Percentiles rank a stretch among this genome's conserved stretches.
Conservation (phyloP, 164 flowering plant species). For the Warburgia ugandensis region DNA sequence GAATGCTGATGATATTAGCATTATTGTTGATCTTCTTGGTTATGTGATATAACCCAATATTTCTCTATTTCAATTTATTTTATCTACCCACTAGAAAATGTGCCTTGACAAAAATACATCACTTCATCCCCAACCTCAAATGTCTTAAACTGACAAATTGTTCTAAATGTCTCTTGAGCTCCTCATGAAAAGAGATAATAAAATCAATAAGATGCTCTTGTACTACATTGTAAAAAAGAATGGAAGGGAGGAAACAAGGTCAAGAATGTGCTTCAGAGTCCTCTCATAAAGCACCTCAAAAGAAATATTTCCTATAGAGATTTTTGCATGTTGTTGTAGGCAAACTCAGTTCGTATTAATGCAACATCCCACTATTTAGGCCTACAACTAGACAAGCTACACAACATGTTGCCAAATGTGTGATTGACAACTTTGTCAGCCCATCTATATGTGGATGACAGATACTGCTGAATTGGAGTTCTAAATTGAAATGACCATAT, state of each 20-base stretch:
- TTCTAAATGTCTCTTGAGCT: background rate
- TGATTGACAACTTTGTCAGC: background rate
- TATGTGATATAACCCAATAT: background rate
- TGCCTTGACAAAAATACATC: background rate
- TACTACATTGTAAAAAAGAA: background rate
- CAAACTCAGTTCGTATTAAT: background rate
- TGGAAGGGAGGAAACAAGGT: too few species aligned
- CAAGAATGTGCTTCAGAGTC: too few species aligned
- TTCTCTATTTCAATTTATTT: background rate
- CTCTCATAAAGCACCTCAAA: background rate
- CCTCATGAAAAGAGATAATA: background rate
- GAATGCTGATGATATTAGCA: background rate
- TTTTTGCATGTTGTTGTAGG: background rate
- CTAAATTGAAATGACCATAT: background rate
- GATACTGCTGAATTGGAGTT: background rate
- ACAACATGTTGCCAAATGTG: background rate
- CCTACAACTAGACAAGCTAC: too few species aligned
- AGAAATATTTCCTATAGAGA: background rate
- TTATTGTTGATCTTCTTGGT: background rate
- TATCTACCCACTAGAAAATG: background rate
- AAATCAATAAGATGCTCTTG: background rate
- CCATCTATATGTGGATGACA: slow-evolving; percentile 1
- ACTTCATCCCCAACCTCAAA: background rate
- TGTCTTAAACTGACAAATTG: background rate
- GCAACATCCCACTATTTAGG: background rate